Conservation (phyloP, 805 yeast species). For the Naumovozyma castellii region DNA sequence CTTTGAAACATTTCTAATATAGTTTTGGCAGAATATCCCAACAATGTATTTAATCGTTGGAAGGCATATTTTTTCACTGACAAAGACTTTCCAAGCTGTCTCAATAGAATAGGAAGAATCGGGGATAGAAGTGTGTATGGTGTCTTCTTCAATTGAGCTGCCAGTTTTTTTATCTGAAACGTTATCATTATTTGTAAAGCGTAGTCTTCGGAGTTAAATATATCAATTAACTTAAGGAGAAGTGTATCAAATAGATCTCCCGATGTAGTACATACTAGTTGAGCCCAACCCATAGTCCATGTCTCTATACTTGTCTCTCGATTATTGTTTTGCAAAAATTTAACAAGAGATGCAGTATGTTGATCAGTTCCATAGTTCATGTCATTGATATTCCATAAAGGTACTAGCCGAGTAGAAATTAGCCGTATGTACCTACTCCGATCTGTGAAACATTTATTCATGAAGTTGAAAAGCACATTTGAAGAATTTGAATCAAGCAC, state of each 20-base stretch:
- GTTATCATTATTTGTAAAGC: constrained; percentile 57
- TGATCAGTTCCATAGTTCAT: constrained; percentile 34
- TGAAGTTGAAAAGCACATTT: constrained; percentile 29
- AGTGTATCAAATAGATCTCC: constrained; percentile 64
- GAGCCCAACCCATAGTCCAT: constrained; percentile 52
- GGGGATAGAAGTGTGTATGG: constrained; percentile 79
- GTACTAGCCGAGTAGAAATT: constrained; percentile 42
- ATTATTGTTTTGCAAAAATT: constrained; percentile 32
- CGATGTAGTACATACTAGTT: constrained; percentile 47
- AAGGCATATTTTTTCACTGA: constrained; percentile 44
- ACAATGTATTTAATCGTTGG: constrained; percentile 49
- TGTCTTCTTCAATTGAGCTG: constrained; percentile 47
- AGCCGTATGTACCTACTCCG: constrained; percentile 48
- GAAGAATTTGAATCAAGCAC: constrained; percentile 6
- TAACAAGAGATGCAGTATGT: constrained; percentile 38
- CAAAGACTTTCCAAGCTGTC: constrained; percentile 48
- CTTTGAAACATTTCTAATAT: constrained; percentile 62
- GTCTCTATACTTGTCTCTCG: constrained; percentile 46
- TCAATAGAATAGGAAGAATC: constrained; percentile 62
- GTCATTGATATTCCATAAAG: constrained; percentile 36
- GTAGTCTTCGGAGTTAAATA: constrained; percentile 53
- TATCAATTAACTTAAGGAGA: constrained; percentile 54
- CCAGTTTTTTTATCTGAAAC: constrained; percentile 49
- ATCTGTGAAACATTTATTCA: constrained; percentile 34
- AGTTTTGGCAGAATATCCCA: constrained; percentile 51